Evolutionary conservation across 768 basidiomycete species (phyloP).

Genomic region (Mycena amicta): DNA sequence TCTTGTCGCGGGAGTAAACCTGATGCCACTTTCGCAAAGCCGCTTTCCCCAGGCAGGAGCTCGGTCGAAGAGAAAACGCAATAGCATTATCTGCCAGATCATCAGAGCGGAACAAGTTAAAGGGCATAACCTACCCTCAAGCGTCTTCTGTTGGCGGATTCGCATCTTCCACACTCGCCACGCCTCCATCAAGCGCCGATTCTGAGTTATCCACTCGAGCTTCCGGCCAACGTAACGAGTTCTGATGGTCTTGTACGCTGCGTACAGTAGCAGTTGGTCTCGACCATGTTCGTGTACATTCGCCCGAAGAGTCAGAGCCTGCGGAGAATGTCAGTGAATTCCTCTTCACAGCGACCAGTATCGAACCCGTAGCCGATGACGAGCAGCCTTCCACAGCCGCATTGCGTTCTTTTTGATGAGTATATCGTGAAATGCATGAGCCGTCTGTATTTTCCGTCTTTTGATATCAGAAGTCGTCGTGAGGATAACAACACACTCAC

Average conservation of each 20-base stretch:
- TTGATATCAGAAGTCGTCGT: slow-evolving; percentile 41
- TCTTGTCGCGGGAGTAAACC: slow-evolving; percentile 45
- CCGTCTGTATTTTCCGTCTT: slow-evolving; percentile 42
- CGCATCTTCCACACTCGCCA: slow-evolving; percentile 56
- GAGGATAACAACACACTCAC: slow-evolving; percentile 40
- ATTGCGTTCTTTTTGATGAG: slow-evolving; percentile 49
- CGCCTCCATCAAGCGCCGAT: slow-evolving; percentile 46
- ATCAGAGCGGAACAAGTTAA: slow-evolving; percentile 14
- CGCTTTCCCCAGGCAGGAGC: slow-evolving; percentile 39
- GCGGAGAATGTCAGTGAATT: not conserved
- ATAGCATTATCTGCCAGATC: slow-evolving; percentile 46
- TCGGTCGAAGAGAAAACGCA: slow-evolving; percentile 49
- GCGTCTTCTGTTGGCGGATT: slow-evolving; percentile 38
- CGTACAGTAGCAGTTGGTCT: slow-evolving; percentile 59
- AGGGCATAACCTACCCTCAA: slow-evolving; percentile 46
- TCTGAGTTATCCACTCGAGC: slow-evolving; percentile 52
- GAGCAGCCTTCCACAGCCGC: slow-evolving; percentile 57
- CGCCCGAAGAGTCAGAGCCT: slow-evolving; percentile 62
- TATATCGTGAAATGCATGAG: slow-evolving; percentile 45
- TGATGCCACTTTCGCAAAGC: slow-evolving; percentile 51
- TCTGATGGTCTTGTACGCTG: slow-evolving; percentile 66
- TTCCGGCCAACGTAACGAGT: slow-evolving; percentile 64
- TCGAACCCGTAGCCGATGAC: slow-evolving; percentile 53
- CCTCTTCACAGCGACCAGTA: not conserved
- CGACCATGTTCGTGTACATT: slow-evolving; percentile 57